A percentile compares a stretch with the other conserved stretches of the same genome.
Conservation (phyloP, 257 asterid species). For the Mitragyna speciosa region DNA sequence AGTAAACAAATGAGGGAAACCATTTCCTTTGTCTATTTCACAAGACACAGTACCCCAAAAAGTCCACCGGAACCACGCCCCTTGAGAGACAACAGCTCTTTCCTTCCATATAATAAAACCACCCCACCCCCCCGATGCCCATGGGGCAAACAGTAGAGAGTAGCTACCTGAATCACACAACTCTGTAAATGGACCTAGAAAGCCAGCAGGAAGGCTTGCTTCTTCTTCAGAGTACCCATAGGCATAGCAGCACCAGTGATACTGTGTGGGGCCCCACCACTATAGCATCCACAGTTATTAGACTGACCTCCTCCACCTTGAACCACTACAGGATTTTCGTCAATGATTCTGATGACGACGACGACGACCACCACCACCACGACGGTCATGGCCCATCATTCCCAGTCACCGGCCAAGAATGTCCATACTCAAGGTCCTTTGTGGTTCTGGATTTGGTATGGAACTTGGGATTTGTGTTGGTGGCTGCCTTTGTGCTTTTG, state of each 20-base stretch:
- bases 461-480: constrained; percentile 72
- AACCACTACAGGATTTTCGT: constrained; percentile 33
- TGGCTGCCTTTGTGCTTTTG: constrained; percentile 22
- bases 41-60: too few relatives aligned
- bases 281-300: constrained; percentile 30
- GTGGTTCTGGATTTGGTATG: constrained; percentile 75
- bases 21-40: background rate
- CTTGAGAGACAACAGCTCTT: constrained; percentile 1
- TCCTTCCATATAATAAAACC: background rate
- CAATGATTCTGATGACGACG: constrained; percentile 24
- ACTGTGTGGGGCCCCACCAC: background rate
- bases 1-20: too few relatives aligned
- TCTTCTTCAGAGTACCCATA: background rate
- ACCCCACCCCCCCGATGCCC: background rate
- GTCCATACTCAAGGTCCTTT: constrained; percentile 63
- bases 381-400: constrained; percentile 19
- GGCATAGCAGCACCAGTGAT: background rate
- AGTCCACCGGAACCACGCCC: background rate
- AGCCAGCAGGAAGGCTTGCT: constrained; percentile 2
- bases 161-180: background rate
- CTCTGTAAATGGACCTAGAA: constrained; percentile 30
- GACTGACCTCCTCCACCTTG: constrained; percentile 27
- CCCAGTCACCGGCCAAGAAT: constrained; percentile 25
- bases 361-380: background rate
- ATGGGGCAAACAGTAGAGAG: background rate